Evolutionary conservation across 106 monocot species (phyloP), one percentile per base, ranked within the genome.

Genomic region (Alisma plantagoaquatica): DNA sequence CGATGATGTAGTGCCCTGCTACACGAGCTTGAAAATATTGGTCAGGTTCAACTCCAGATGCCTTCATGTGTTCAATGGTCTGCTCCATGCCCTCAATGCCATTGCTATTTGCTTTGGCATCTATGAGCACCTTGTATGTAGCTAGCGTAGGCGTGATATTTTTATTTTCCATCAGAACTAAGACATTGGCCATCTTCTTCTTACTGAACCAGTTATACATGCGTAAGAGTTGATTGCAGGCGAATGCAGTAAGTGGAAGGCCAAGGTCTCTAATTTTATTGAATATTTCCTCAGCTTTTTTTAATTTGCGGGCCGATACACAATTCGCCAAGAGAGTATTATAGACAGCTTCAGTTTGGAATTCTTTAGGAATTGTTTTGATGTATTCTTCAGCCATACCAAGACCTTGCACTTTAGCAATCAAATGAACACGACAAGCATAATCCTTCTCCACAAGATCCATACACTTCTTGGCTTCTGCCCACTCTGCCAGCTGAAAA

Each of bases 251-350:
- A 14, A 81, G 27, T 7, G 77, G 65, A n/a, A 82, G 75, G 16
- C 69, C 71, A 31, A 79, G 75, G 33, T 75, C 69, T 46, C 56
- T 78, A 17, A 87, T 87, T 41, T 68, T 73, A 46, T 78, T 69
- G 54, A 87, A 87, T 11, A 75, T 70, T 63, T 78, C 78, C 62
- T 82, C 82, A n/a, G 87, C 68, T 47, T 87, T 87, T 48, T 75
- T 70, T 24, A 75, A 54, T 61, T 78, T 75, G 27, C 21, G 30
- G 22, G 58, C 29, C 29, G 46, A 11, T n/a, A 73, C 87, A 63
- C 75, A 87, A 19, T 78, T 82, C 32, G 73, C 62, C 29, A 87
- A 53, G 43, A 87, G 62, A 54, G 87, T 74, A 62, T 72, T 56
- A 52, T 87, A 87, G 26, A 87, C 25, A 2, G 71, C 49, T 49